Conservation (phyloP, 805 yeast species). For the Pichia gijzeniarum region DNA sequence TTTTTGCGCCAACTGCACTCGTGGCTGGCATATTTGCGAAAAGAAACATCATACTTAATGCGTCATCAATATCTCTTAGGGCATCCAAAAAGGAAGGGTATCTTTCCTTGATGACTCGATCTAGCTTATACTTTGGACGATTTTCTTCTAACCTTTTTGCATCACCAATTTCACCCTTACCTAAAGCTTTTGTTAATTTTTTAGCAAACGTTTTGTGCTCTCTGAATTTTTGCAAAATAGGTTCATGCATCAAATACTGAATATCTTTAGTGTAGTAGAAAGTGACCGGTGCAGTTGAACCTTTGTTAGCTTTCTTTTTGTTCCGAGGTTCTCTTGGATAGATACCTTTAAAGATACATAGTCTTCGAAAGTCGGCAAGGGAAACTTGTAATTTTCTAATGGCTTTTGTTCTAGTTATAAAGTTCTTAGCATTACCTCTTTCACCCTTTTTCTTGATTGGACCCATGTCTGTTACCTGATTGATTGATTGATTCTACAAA, state of each 20-base stretch:
- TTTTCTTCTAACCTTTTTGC: slow-evolving; percentile 80
- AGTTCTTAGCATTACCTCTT: slow-evolving; percentile 86
- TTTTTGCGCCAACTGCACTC: slow-evolving; percentile 66
- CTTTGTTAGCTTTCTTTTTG: slow-evolving; percentile 95
- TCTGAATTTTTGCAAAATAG: slow-evolving; percentile 83
- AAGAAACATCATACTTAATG: slow-evolving; percentile 87
- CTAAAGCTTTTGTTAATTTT: slow-evolving; percentile 82
- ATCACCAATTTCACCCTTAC: slow-evolving; percentile 84
- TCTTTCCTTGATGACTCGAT: slow-evolving; percentile 87
- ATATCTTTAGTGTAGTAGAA: slow-evolving; percentile 93
- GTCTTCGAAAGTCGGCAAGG: slow-evolving; percentile 91
- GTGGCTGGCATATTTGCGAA: slow-evolving; percentile 95
- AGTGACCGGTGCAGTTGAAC: slow-evolving; percentile 94
- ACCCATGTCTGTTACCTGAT: slow-evolving; percentile 34
- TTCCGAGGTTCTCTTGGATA: slow-evolving; percentile 95
- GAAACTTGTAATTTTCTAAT: slow-evolving; percentile 87
- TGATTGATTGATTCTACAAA: slow-evolving; percentile 2
- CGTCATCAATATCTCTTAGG: slow-evolving; percentile 89
- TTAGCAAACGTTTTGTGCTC: slow-evolving; percentile 93
- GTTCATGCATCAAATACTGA: slow-evolving; percentile 92
- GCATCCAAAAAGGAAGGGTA: slow-evolving; percentile 94
- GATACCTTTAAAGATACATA: slow-evolving; percentile 96
- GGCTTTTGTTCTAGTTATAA: slow-evolving; percentile 91
- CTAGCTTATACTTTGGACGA: slow-evolving; percentile 80
- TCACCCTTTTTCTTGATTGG: slow-evolving; percentile 78